Conservation (phyloP, 495 filamentous ascomycete species). For the Neurospora sp. region DNA sequence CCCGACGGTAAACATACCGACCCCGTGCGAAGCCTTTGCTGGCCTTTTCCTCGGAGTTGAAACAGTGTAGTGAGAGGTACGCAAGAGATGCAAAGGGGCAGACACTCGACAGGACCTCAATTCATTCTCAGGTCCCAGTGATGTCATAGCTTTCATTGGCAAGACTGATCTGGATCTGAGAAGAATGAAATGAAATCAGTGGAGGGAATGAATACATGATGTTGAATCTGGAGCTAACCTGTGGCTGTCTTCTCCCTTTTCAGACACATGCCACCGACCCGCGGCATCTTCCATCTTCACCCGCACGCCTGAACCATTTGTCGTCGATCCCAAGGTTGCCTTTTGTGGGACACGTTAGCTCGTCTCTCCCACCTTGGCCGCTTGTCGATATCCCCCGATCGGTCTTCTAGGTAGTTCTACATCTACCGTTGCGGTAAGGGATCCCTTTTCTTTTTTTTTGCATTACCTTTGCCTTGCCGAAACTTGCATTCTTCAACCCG, state of each 20-base stretch:
- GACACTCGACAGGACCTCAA: constrained; percentile 14
- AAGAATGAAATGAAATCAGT: constrained; percentile 8
- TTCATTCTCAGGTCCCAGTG: constrained; percentile 7
- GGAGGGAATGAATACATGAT: neutral
- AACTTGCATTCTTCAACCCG: neutral
- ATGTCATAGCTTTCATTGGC: constrained; percentile 16
- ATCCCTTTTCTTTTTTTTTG: constrained; percentile 23
- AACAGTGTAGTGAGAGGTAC: constrained; percentile 17
- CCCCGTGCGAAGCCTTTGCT: constrained; percentile 19
- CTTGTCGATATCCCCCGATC: constrained; percentile 39
- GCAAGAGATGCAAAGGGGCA: constrained; percentile 2
- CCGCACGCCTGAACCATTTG: constrained; percentile 26
- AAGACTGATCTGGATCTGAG: constrained; percentile 18
- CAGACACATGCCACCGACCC: constrained; percentile 41
- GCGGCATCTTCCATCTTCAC: constrained; percentile 44
- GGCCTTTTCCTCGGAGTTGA: constrained; percentile 23
- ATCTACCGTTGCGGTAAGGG: constrained; percentile 56
- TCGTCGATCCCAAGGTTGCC: constrained; percentile 32
- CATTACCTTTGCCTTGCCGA: neutral
- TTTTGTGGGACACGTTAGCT: constrained; percentile 63
- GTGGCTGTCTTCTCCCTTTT: constrained; percentile 20
- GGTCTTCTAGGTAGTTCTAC: constrained; percentile 29
- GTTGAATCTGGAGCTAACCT: constrained; percentile 17
- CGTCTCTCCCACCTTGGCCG: constrained; percentile 47
- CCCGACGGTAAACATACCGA: neutral